A percentile compares a stretch with the other conserved stretches of the same genome.
Evolutionary conservation across 78 protist species (phyloP).

Genomic region (Dictyostelium brefeldianum): DNA sequence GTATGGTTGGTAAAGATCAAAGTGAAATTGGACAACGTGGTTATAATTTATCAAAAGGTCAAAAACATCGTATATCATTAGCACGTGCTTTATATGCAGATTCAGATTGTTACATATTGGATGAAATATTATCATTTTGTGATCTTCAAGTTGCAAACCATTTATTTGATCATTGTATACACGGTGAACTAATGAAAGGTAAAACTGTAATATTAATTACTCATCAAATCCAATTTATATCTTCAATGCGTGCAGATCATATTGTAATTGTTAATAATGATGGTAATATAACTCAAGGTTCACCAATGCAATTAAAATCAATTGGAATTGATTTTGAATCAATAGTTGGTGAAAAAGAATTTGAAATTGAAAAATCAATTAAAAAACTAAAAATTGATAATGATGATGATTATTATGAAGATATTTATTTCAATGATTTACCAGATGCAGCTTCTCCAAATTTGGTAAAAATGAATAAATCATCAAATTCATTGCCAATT

Average conservation of each 20-base stretch:
- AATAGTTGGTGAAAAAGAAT: neutral
- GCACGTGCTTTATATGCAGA: conserved; percentile 95
- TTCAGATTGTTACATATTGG: conserved; percentile 87
- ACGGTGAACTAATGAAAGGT: conserved; percentile 39
- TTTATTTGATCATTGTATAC: conserved; percentile 75
- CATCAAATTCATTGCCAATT: conserved; percentile 23
- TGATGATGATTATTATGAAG: neutral
- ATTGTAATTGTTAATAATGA: conserved; percentile 47
- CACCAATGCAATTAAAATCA: conserved; percentile 47
- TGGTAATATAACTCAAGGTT: conserved; percentile 61
- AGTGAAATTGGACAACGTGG: conserved; percentile 98
- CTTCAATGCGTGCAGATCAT: conserved; percentile 10
- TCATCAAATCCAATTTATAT: conserved; percentile 55
- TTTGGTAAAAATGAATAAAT: neutral
- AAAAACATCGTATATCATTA: conserved; percentile 94
- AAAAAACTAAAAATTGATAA: neutral
- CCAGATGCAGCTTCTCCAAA: neutral
- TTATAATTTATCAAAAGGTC: conserved; percentile 97
- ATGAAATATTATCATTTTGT: conserved; percentile 85
- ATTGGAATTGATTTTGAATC: conserved; percentile 73
- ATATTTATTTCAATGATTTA: neutral
- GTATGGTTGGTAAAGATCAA: conserved; percentile 85
- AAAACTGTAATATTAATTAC: conserved; percentile 90
- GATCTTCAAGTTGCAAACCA: conserved; percentile 88
- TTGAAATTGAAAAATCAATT: neutral